Evolutionary conservation across 176 grass and related monocot genomes (phyloP).

Genomic region (Miscanthus lutarioriparius): DNA sequence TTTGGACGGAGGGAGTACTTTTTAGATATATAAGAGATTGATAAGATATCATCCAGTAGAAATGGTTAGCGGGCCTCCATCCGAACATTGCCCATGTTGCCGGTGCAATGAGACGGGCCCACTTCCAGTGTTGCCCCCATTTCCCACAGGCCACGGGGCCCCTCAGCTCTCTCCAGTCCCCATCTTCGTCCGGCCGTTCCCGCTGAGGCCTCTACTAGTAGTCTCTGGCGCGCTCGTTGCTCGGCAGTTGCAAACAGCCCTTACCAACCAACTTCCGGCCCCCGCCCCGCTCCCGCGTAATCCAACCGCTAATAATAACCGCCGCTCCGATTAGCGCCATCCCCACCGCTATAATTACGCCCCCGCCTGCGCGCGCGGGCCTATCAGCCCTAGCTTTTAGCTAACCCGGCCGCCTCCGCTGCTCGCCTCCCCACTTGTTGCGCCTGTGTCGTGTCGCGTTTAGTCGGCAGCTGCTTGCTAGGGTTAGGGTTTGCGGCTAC

Average conservation of each 20-base stretch:
- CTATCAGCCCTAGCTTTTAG: conserved; percentile 23
- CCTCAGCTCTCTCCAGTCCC: too few species aligned
- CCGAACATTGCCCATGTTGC: too few species aligned
- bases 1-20: too few species aligned
- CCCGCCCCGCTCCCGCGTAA: conserved; percentile 10
- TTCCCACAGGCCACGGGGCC: too few species aligned
- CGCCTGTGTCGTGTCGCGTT: not conserved
- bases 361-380: not conserved
- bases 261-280: not conserved
- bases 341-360: conserved; percentile 54
- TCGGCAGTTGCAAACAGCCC: not conserved
- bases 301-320: conserved; percentile 45
- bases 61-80: too few species aligned
- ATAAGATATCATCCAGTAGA: too few species aligned
- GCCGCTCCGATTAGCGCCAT: not conserved
- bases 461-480: not conserved
- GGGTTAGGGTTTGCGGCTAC: conserved; percentile 57
- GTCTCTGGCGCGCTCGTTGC: not conserved
- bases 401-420: not conserved
- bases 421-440: not conserved
- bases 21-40: too few species aligned
- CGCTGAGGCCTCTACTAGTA: not conserved
- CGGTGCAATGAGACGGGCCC: not conserved
- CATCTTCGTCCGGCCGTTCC: not conserved
- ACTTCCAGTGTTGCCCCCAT: not conserved